phyloP scores from a whole-genome alignment of 345 rosid genomes.

The Trapa bicornis region DNA sequence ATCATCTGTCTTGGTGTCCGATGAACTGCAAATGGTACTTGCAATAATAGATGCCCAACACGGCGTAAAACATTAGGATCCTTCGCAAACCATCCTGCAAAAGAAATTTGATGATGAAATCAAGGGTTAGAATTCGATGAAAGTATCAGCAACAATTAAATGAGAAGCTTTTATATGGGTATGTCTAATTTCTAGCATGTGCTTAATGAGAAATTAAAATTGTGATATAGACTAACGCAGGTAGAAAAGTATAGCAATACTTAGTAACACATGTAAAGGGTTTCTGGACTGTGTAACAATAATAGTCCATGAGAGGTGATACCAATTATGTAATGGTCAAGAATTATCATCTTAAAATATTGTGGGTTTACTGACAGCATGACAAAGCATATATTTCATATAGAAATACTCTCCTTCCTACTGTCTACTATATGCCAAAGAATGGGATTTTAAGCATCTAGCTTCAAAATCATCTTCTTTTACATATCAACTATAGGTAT shows the following conservation, averaged over 20 bases:
- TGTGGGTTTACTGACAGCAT: neutral
- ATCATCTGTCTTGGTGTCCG: slow-evolving; percentile 80
- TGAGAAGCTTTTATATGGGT: neutral
- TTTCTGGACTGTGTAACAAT: neutral
- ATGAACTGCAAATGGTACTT: slow-evolving; percentile 69
- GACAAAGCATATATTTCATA: neutral
- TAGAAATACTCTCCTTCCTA: neutral
- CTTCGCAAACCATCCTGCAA: slow-evolving; percentile 85
- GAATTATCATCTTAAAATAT: neutral
- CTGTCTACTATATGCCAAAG: neutral
- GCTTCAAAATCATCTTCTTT: neutral
- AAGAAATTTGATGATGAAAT: slow-evolving; percentile 6
- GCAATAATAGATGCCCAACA: slow-evolving; percentile 85
- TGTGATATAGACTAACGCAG: neutral
- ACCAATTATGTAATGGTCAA: neutral
- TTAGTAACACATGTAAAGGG: neutral
- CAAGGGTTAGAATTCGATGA: neutral
- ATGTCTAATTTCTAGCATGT: neutral
- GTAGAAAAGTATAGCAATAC: neutral
- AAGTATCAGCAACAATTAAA: slow-evolving; percentile 7
- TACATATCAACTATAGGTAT: neutral
- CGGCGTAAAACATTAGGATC: slow-evolving; percentile 65
- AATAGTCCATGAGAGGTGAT: neutral
- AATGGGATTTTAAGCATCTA: neutral
- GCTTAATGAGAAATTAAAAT: neutral